Evolutionary conservation across 2,329 filamentous ascomycete genomes (phyloP).

Genomic region (Pseudogymnoascus pannorum): DNA sequence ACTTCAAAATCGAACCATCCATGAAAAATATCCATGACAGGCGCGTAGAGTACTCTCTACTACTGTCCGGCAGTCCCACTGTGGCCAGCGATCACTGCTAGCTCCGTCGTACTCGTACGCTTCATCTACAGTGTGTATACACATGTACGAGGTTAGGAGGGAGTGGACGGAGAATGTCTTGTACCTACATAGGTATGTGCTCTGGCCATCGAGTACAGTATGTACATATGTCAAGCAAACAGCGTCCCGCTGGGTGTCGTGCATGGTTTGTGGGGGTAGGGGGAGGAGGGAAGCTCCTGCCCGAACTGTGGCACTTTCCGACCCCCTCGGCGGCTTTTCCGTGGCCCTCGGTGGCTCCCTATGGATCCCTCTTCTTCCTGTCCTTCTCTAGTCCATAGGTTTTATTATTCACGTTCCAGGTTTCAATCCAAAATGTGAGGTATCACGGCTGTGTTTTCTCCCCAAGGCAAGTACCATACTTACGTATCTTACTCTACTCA

Average conservation of each 20-base stretch:
- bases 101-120: not conserved
- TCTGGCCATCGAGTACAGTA: too few species aligned
- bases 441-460: not conserved
- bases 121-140: too few species aligned
- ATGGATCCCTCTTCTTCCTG: not conserved
- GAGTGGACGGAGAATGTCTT: too few species aligned
- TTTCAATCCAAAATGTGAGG: not conserved
- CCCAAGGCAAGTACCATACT: not conserved
- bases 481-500: too few species aligned
- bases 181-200: too few species aligned
- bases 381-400: not conserved
- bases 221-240: constrained; percentile 1
- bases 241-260: not conserved
- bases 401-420: not conserved
- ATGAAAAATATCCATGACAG: not conserved
- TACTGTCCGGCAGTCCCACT: not conserved
- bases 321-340: too few species aligned
- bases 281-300: not conserved
- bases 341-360: not conserved
- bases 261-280: not conserved
- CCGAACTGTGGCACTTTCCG: too few species aligned
- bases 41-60: not conserved
- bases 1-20: not conserved
- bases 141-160: too few species aligned
- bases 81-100: not conserved